These are phyloP conservation scores for Sporothrix humicola DNA, from an alignment of 2,329 filamentous ascomycete genomes.

Conservation along the genomic window DNA sequence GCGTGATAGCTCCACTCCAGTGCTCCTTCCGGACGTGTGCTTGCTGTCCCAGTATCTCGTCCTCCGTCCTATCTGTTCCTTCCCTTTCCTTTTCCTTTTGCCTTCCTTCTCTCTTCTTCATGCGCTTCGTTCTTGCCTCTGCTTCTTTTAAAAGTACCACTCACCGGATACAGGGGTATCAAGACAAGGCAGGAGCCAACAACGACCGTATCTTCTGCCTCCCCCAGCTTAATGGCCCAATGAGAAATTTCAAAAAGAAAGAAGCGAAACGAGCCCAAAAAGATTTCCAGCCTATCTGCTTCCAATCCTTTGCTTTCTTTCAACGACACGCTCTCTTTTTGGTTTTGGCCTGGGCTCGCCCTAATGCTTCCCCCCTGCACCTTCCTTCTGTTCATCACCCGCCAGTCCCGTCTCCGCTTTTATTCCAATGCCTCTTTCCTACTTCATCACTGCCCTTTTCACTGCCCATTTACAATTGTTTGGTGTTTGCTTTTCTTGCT, in stretches of 20 bases:
- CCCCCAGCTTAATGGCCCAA: not conserved
- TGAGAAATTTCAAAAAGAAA: not conserved
- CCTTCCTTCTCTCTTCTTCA: not conserved
- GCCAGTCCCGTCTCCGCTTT: conserved; percentile 32
- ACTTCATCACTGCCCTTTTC: not conserved
- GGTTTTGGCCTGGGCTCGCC: not conserved
- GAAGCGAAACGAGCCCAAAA: not conserved
- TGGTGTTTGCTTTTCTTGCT: not conserved
- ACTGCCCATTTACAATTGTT: not conserved
- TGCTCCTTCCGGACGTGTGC: conserved; percentile 1
- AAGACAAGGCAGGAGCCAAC: conserved; percentile 15
- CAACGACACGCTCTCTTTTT: not conserved
- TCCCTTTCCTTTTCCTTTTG: not conserved
- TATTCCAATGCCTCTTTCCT: conserved; percentile 1
- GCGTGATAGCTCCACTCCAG: conserved; percentile 36
- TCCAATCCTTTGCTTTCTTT: conserved; percentile 24
- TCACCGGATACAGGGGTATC: conserved; percentile 11
- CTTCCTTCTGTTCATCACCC: conserved; percentile 34
- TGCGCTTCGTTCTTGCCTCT: not conserved
- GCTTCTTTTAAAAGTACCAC: not conserved
- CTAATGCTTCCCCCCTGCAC: conserved; percentile 33
- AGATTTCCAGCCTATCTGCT: conserved; percentile 24
- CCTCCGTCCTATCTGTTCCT: not conserved
- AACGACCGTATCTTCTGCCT: conserved; percentile 2
- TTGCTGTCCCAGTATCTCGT: not conserved